Percentiles rank a stretch among this genome's conserved stretches.
phyloP scores from a whole-genome alignment of 208 protist genomes.

The Strigomonas galati region DNA sequence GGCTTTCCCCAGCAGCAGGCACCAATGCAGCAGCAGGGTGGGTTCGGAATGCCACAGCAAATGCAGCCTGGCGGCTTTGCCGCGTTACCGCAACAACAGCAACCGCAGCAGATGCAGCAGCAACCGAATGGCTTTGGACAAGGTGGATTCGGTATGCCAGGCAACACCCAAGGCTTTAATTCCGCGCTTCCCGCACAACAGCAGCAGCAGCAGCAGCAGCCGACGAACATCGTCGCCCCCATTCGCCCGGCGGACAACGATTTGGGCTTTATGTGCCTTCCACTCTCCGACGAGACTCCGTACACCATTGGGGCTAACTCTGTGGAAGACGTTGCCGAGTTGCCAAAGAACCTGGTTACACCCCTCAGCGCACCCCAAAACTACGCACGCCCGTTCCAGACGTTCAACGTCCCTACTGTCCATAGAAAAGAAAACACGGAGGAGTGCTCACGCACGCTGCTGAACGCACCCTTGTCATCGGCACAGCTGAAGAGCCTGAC shows the following conservation, averaged over 20 bases:
- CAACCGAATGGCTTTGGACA: neutral
- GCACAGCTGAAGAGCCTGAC: conserved; percentile 11
- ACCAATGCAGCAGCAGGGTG: conserved; percentile 12
- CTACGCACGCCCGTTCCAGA: conserved; percentile 1
- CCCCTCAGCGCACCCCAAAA: too few relatives aligned
- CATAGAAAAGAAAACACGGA: too few relatives aligned
- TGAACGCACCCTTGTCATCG: conserved; percentile 9
- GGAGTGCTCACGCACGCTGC: neutral
- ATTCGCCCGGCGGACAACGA: conserved; percentile 21
- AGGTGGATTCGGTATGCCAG: conserved; percentile 1
- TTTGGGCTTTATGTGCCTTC: conserved; percentile 64
- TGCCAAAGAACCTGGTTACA: conserved; percentile 20
- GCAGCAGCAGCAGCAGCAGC: neutral
- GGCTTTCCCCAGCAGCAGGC: neutral
- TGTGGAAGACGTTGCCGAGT: conserved; percentile 19
- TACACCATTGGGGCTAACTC: conserved; percentile 70
- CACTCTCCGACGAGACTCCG: conserved; percentile 68
- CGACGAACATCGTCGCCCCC: conserved; percentile 15
- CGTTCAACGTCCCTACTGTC: neutral
- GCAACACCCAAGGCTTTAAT: too few relatives aligned
- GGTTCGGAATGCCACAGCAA: conserved; percentile 26
- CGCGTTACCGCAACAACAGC: conserved; percentile 5
- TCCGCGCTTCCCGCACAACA: neutral
- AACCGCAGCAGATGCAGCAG: neutral
- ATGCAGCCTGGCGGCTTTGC: conserved; percentile 22